A percentile compares a stretch with the other conserved stretches of the same genome.
phyloP scores from a whole-genome alignment of 371 early-diverging fungal species.

The Ordospora pajunii region DNA sequence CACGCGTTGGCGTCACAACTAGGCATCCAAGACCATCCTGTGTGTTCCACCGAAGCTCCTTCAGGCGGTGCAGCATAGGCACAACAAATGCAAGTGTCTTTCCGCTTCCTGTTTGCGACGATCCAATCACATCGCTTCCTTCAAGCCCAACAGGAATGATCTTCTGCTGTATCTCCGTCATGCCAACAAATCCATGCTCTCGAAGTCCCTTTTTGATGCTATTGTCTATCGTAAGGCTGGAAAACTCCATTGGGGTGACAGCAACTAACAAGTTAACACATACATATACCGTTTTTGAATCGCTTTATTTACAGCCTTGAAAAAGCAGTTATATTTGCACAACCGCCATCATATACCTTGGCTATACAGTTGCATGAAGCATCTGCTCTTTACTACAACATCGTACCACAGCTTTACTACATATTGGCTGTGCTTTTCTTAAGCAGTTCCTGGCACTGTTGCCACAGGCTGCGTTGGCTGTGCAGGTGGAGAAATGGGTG shows the following conservation, averaged over 20 bases:
- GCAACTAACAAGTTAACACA: not conserved
- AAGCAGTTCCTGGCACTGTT: too few species aligned
- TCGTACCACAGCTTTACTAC: too few species aligned
- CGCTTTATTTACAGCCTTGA: constrained; percentile 7
- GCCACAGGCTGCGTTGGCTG: too few species aligned
- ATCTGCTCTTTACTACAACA: too few species aligned
- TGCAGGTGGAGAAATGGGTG: too few species aligned
- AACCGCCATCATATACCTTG: too few species aligned
- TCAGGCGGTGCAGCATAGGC: constrained; percentile 63
- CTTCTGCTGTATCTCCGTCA: constrained; percentile 59
- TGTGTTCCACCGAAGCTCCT: not conserved
- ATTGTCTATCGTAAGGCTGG: constrained; percentile 63
- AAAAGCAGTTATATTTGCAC: not conserved
- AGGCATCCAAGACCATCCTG: constrained; percentile 65
- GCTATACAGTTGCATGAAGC: too few species aligned
- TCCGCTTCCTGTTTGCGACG: constrained; percentile 90
- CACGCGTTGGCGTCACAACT: constrained; percentile 88
- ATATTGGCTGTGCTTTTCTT: too few species aligned
- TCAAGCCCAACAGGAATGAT: constrained; percentile 43
- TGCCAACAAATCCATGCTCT: constrained; percentile 94
- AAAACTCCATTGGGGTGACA: constrained; percentile 58
- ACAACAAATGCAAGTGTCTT: constrained; percentile 88
- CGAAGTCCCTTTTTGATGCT: constrained; percentile 77
- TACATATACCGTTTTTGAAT: not conserved
- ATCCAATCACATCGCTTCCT: constrained; percentile 70